Evolutionary conservation across 2,329 filamentous ascomycete genomes (phyloP), one percentile per base, ranked within the genome.

Genomic region (Teratosphaeria epicoccoides): DNA sequence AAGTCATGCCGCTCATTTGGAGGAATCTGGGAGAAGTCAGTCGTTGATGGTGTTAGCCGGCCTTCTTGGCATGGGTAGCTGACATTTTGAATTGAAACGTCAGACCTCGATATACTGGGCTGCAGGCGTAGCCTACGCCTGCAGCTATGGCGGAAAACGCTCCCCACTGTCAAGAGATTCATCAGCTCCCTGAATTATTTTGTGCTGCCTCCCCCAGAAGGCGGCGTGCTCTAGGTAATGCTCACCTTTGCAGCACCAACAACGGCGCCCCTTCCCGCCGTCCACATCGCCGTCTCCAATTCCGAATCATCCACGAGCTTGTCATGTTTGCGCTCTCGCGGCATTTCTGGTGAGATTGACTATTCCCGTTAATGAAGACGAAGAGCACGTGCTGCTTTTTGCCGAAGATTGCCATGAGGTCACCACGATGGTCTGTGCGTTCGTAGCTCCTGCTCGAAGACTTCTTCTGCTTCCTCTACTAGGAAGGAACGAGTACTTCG

Each of bases 1-100:
- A 63, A n/a, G 86, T 83, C 86, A 90, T 90, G 54, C 82, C 83
- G n/a, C 83, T 87, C 84, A 89, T 88, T 67, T 89, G 85, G 14
- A 90, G 73, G 64, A 88, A 91, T 25, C 87, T 90, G 62, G 46
- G 24, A 5, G 40, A 24, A 24, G 28, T 29, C 28, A 29, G 28
- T 14, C 28, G 33, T 17, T 37, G 33, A n/a, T n/a, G n/a, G n/a
- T n/a, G n/a, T n/a, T n/a, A 10, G 26, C 12, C 12, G 29, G 37
- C 48, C 22, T 52, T 37, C 2, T 37, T 37, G 14, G 11, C 22
- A 20, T 49, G 47, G n/a, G 17, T 12, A 12, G 71, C 80, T 63
- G 76, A 87, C 84, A 85, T 81, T 72, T 88, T 88, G 70, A 88
- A 88, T 64, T 88, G 85, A 47, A 87, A 72, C 1, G 85, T 88